Evolutionary conservation across 441 rosid genomes (phyloP), one percentile per base, ranked within the genome.

Genomic region (Erodium trifolium): DNA sequence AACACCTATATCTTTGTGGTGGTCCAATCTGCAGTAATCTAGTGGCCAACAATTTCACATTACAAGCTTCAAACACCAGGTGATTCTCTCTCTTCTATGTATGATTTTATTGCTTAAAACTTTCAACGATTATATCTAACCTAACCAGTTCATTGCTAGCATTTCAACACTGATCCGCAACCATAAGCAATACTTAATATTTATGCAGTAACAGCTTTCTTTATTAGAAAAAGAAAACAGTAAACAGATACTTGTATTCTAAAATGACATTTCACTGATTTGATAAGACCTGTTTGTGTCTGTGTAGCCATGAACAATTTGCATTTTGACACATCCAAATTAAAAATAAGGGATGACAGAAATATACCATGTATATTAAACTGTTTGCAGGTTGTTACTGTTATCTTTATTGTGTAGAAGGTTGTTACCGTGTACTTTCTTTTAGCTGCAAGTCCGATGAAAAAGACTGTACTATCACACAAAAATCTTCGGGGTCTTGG

Each of bases 31-130:
- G 83, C 88, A 90, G 92, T 16, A 90, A 91, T 79, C 71, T 88
- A 74, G 78, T 87, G 57, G 91, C 81, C 73, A 88, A 88, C 78
- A 69, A 83, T 85, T 88, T 91, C 72, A 85, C 79, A 3, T 23
- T 83, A 51, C 81, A 72, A 72, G 47, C 64, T 67, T 78, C 83
- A 35, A 66, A 80, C 67, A 81, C 34, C 82, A 83, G 95, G 95
- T 91, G 70, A 72, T 65, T 74, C 66, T 73, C 70, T 69, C 63
- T 63, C 41, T 74, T 64, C 75, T 68, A 27, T 41, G 5, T 65
- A 71, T 31, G 59, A 19, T 13, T 71, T 63, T 9, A 16, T 6
- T 14, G 69, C 53, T 49, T 71, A 16, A 60, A 7, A 43, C 19
- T 55, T 63, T 65, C 23, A 60, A 60, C n/a, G 17, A 60, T 60